Evolutionary conservation across 75 land plant species (phyloP).

Genomic region (Chamaecyparis obtusa): DNA sequence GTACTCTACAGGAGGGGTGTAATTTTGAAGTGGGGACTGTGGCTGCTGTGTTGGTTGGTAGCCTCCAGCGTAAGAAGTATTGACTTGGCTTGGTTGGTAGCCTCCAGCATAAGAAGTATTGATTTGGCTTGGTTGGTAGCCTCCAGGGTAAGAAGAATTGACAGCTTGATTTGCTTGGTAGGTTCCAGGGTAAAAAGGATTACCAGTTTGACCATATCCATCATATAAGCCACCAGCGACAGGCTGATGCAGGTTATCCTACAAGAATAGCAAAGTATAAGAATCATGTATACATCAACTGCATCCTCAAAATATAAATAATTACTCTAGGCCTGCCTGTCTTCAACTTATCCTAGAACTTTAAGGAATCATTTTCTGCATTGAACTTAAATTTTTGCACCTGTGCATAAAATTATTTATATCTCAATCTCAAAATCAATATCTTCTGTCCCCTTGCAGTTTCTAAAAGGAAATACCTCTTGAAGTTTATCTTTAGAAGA

Average conservation of each 20-base stretch:
- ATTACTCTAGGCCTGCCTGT: not conserved
- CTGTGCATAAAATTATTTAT: not conserved
- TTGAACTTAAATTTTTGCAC: not conserved
- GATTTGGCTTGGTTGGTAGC: conserved; percentile 11
- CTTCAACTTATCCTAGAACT: not conserved
- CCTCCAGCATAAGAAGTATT: conserved; percentile 1
- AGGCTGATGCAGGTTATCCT: conserved; percentile 29
- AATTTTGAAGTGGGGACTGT: not conserved
- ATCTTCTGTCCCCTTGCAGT: not conserved
- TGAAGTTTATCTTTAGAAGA: not conserved
- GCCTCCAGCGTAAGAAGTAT: conserved; percentile 16
- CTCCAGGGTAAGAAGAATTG: conserved; percentile 7
- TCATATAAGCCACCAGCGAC: conserved; percentile 26
- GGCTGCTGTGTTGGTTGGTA: conserved; percentile 10
- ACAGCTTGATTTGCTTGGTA: conserved; percentile 14
- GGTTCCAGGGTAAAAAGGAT: not conserved
- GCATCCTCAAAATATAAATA: not conserved
- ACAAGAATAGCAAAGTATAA: not conserved
- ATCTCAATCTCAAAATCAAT: not conserved
- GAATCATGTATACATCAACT: not conserved
- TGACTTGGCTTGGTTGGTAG: conserved; percentile 11
- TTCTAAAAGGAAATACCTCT: not conserved
- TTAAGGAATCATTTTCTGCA: not conserved
- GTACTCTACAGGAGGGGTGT: not conserved
- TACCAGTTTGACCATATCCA: conserved; percentile 30